These are phyloP conservation scores for Scutellaria galericulata DNA, from an alignment of 257 asterid species.

Conservation along the genomic window DNA sequence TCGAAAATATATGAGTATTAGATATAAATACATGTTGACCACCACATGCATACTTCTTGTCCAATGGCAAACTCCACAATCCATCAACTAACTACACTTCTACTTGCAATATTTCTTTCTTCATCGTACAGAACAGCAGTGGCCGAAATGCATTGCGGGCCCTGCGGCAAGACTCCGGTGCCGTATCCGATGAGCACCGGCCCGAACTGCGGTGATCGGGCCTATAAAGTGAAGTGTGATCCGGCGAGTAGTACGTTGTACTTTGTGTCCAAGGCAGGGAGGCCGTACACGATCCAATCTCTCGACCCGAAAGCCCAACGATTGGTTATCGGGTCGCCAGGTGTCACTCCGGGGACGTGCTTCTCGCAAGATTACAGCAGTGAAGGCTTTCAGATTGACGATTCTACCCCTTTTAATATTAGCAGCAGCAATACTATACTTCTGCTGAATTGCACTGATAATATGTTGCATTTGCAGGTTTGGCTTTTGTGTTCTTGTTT, in stretches of 20 bases:
- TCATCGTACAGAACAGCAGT: background rate
- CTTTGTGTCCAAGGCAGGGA: conserved; percentile 33
- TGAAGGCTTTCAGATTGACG: conserved; percentile 54
- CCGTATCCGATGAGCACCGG: conserved; percentile 66
- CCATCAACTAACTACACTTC: background rate
- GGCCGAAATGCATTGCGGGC: conserved; percentile 44
- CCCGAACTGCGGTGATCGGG: conserved; percentile 59
- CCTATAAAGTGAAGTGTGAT: conserved; percentile 53
- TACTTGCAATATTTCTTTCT: conserved; percentile 20
- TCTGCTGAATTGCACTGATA: conserved; percentile 57
- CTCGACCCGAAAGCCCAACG: conserved; percentile 40
- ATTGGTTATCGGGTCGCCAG: conserved; percentile 47
- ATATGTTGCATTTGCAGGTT: conserved; percentile 55
- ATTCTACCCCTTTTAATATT: conserved; percentile 54
- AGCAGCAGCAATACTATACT: conserved; percentile 53
- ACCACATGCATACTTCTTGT: conserved; percentile 6
- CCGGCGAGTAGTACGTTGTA: conserved; percentile 33
- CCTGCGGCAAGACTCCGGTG: conserved; percentile 56
- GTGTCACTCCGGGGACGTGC: conserved; percentile 42
- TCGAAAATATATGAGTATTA: no score
- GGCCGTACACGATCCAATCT: conserved; percentile 39
- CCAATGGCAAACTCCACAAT: conserved; percentile 34
- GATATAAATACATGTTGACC: background rate
- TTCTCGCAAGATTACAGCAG: conserved; percentile 45
- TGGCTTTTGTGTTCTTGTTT: background rate